Conservation (phyloP, 176 grass and related monocot genomes). For the Lolium multiflorum region DNA sequence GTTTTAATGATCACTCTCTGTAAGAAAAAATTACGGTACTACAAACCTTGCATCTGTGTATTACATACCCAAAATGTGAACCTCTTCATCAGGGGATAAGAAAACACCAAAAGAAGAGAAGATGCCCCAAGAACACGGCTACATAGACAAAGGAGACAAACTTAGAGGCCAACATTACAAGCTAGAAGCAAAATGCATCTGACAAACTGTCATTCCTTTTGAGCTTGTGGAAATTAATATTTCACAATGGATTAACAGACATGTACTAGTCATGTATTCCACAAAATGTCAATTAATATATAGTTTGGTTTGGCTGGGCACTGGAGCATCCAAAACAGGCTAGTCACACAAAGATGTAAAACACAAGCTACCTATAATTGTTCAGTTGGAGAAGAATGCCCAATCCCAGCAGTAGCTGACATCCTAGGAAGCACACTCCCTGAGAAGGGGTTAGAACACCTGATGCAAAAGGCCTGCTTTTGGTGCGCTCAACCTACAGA, state of each 20-base stretch:
- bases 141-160: conserved; percentile 38
- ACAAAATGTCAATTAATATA: neutral
- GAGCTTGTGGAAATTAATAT: neutral
- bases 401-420: conserved; percentile 84
- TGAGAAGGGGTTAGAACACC: conserved; percentile 66
- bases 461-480: conserved; percentile 80
- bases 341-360: neutral
- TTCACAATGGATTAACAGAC: neutral
- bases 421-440: conserved; percentile 78
- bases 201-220: conserved; percentile 11
- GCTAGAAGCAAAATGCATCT: neutral
- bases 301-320: neutral
- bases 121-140: conserved; percentile 82
- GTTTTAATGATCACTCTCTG: neutral
- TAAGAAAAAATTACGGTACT: neutral
- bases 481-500: conserved; percentile 78
- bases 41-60: neutral
- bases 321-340: neutral
- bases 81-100: conserved; percentile 96
- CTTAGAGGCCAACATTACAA: neutral
- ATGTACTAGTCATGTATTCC: neutral
- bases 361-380: conserved; percentile 59
- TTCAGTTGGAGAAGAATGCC: conserved; percentile 91
- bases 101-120: conserved; percentile 78
- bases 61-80: conserved; percentile 83